Evolutionary conservation across 2,329 filamentous ascomycete genomes (phyloP).

Genomic region (Fusarium ambrosium): DNA sequence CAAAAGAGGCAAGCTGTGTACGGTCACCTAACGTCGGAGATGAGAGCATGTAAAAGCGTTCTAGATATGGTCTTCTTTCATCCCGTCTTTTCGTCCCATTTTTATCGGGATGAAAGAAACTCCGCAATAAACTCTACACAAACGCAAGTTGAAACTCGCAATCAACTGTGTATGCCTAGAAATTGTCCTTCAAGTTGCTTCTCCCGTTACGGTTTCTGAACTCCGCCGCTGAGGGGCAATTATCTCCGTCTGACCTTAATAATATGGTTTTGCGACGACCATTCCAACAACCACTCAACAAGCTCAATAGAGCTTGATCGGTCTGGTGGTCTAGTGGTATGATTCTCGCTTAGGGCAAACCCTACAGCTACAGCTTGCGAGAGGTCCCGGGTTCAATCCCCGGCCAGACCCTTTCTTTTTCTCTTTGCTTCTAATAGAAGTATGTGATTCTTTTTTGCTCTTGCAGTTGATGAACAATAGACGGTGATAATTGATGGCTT

Average conservation of each 20-base stretch:
- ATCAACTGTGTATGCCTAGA: background rate
- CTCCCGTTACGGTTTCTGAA: background rate
- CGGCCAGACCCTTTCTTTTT: conserved; percentile 55
- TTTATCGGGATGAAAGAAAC: background rate
- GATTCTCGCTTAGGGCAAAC: conserved; percentile 5
- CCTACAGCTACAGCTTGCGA: conserved; percentile 50
- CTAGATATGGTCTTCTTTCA: background rate
- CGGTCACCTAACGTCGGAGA: background rate
- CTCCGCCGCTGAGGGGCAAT: background rate
- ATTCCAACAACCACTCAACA: background rate
- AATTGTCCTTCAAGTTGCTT: background rate
- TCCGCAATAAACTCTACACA: background rate
- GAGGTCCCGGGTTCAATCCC: conserved; percentile 63
- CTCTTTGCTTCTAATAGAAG: fast-evolving
- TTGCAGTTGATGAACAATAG: background rate
- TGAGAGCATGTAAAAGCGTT: background rate
- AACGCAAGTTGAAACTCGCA: background rate
- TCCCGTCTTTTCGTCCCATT: background rate
- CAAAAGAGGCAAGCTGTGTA: background rate
- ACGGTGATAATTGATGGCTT: background rate
- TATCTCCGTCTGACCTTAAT: background rate
- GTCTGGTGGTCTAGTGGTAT: conserved; percentile 5
- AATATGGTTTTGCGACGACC: background rate
- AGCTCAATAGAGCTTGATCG: background rate
- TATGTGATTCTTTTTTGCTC: background rate